phyloP scores from a whole-genome alignment of 2,329 filamentous ascomycete genomes.

The Cladophialophora psammophila region DNA sequence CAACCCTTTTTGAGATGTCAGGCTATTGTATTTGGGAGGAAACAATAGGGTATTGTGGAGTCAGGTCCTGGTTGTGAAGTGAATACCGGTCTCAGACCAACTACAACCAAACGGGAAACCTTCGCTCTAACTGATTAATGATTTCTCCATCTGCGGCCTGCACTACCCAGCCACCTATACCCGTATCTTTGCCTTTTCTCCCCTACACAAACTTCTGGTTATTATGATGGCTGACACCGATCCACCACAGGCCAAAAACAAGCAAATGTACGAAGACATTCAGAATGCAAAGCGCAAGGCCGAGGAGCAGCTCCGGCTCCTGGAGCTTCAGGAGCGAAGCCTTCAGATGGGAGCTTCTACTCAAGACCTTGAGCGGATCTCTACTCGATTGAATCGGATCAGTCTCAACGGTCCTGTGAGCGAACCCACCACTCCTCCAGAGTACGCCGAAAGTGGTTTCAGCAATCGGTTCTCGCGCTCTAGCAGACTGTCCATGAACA shows the following conservation, averaged over 20 bases:
- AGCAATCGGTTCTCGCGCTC: constrained; percentile 81
- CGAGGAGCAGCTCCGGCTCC: constrained; percentile 88
- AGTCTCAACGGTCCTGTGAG: constrained; percentile 74
- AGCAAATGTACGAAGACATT: constrained; percentile 88
- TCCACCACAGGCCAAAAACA: constrained; percentile 80
- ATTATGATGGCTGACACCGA: constrained; percentile 56
- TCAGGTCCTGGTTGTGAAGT: constrained; percentile 21
- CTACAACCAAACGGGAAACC: not conserved
- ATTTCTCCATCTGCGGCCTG: not conserved
- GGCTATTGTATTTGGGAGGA: constrained; percentile 22
- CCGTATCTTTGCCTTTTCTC: not conserved
- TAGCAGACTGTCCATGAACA: constrained; percentile 88
- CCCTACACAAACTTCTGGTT: not conserved
- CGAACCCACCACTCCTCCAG: constrained; percentile 94
- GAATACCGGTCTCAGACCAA: constrained; percentile 18
- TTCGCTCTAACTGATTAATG: not conserved
- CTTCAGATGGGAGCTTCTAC: constrained; percentile 79
- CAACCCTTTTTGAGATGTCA: constrained; percentile 24
- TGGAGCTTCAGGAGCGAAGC: constrained; percentile 62
- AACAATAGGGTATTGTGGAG: constrained; percentile 28
- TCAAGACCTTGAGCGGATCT: constrained; percentile 82
- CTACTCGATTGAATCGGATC: constrained; percentile 60
- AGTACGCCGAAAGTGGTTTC: constrained; percentile 84
- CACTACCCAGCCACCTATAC: not conserved
- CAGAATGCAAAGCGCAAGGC: constrained; percentile 88